Evolutionary conservation across 768 basidiomycete genomes (phyloP).

Genomic region (Pisolithus orientalis): DNA sequence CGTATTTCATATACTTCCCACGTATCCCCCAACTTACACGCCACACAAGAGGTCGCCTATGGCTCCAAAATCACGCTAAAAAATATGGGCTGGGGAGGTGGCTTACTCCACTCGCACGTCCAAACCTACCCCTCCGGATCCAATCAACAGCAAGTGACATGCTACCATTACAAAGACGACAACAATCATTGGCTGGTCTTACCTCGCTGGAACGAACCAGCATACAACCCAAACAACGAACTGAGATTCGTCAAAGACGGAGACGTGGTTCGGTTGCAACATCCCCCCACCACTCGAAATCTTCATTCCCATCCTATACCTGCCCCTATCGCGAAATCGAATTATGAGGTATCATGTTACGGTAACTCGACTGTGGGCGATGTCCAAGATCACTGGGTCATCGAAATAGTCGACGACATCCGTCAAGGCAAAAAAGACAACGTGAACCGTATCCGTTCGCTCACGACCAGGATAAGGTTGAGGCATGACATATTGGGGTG

Average conservation of each 20-base stretch:
- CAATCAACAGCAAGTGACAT: constrained; percentile 92
- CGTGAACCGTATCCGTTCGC: constrained; percentile 70
- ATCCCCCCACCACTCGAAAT: constrained; percentile 79
- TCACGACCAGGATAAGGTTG: constrained; percentile 88
- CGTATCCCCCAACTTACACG: background rate
- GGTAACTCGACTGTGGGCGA: constrained; percentile 90
- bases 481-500: constrained; percentile 73
- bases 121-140: constrained; percentile 92
- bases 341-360: constrained; percentile 91
- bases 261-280: constrained; percentile 75
- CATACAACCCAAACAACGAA: constrained; percentile 56
- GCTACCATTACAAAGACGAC: constrained; percentile 98
- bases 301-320: constrained; percentile 87
- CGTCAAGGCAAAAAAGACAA: constrained; percentile 51
- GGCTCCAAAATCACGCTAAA: constrained; percentile 92
- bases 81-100: constrained; percentile 97
- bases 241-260: constrained; percentile 70
- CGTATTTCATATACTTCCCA: constrained; percentile 11
- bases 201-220: constrained; percentile 73
- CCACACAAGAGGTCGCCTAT: constrained; percentile 65
- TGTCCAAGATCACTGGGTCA: constrained; percentile 81
- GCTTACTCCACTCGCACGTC: constrained; percentile 94
- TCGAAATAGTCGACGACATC: constrained; percentile 92
- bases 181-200: constrained; percentile 90
- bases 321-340: constrained; percentile 84